Base-by-base conservation (phyloP, 2,329 filamentous ascomycete genomes). In the Cladorrhinum sp. region DNA sequence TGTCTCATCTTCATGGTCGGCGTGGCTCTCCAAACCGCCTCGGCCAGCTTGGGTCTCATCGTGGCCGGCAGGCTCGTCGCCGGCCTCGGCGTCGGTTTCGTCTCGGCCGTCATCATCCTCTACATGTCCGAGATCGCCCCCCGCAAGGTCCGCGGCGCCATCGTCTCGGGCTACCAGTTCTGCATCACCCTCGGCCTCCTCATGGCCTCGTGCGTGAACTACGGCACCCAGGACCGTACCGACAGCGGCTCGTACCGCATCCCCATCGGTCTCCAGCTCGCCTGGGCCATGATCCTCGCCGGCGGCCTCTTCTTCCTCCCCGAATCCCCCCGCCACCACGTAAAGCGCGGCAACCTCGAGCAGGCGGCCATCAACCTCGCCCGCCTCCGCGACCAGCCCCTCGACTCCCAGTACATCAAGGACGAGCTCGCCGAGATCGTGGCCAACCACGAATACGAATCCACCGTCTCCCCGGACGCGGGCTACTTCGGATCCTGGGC, bases 101-200 rank as follows among this genome's bases (percentile, higher is more conserved):
- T 66, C 52, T 64, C 61, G 20, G 84, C 86, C 63, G 83, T 87
- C 64, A 83, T 89, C 72, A 86, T 88, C 68, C 76, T 88, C 55
- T 88, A 90, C 79, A 89, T 90, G 86, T 87, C 84, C 55, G 87
- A 78, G 65, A 78, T 77, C 64, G 65, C 63, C 33, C 84, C 85
- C 48, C 81, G 79, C 73, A 86, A 86, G 71, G 85, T 91, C 60
- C 86, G 89, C 70, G 88, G 88, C 70, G 86, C 87, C 57, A 81
- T 91, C 61, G 88, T 92, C 10, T 84, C 86, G 1, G 87, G 86
- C 2, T 91, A 91, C 76, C 88, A 91, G 73, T 91, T 91, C 79
- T 89, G 84, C 73, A 86, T 91, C 75, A 91, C 87, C 61, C 81
- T 91, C 63, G 89, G 88, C 73, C 77, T 92, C 64, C 78, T 91